phyloP scores from a whole-genome alignment of 2,329 filamentous ascomycete genomes.

The Ophiognomonia clavigignenti-juglandacearum region DNA sequence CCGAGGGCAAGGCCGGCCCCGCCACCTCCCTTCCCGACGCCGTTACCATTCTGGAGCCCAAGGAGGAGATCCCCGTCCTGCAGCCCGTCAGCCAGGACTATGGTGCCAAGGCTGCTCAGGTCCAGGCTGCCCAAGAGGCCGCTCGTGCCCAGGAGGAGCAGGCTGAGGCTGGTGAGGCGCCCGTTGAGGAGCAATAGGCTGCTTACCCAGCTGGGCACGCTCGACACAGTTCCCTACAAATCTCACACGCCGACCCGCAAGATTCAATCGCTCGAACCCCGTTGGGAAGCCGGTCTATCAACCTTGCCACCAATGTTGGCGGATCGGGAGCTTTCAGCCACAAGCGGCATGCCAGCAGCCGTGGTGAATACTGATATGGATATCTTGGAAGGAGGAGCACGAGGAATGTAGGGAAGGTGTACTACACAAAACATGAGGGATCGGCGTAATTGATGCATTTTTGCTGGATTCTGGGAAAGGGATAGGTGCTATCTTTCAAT shows the following conservation, averaged over 20 bases:
- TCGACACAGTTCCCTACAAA: constrained; percentile 9
- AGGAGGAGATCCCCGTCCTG: constrained; percentile 95
- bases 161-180: constrained; percentile 46
- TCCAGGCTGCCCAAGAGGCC: constrained; percentile 62
- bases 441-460: constrained; percentile 18
- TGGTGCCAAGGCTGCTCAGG: constrained; percentile 76
- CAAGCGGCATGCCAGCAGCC: constrained; percentile 6
- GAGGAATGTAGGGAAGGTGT: too few relatives aligned
- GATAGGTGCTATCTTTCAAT: constrained; percentile 11
- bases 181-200: constrained; percentile 41
- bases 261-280: background rate
- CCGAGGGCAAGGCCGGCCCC: constrained; percentile 96
- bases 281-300: background rate
- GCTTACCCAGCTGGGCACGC: constrained; percentile 14
- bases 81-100: constrained; percentile 98
- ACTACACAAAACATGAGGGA: constrained; percentile 17
- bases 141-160: constrained; percentile 44
- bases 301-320: constrained; percentile 1
- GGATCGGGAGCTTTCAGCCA: background rate
- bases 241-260: background rate
- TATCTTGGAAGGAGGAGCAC: constrained; percentile 5
- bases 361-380: constrained; percentile 2
- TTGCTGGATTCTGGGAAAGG: constrained; percentile 17
- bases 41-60: constrained; percentile 99
- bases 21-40: constrained; percentile 97